phyloP scores from a whole-genome alignment of 2,329 filamentous ascomycete species.

The Neocatenulostroma microsporum region DNA sequence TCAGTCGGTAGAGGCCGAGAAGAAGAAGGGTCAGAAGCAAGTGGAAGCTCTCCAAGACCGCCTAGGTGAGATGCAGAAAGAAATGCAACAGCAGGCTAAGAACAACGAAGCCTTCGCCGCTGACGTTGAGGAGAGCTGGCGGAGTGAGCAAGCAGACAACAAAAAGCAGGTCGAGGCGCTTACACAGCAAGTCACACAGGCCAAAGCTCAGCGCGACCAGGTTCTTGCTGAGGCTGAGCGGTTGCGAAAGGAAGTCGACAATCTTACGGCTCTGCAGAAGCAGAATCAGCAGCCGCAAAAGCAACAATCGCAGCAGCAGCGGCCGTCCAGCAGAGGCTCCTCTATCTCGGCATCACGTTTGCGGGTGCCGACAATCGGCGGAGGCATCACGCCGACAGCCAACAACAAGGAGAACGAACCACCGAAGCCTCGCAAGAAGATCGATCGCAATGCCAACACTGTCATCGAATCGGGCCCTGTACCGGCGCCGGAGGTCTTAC shows the following conservation, averaged over 20 bases:
- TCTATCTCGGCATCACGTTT: not conserved
- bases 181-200: not conserved
- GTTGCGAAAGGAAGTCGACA: conserved; percentile 8
- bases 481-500: conserved; percentile 7
- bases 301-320: not conserved
- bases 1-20: conserved; percentile 4
- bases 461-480: conserved; percentile 4
- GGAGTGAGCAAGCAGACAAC: conserved; percentile 3
- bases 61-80: conserved; percentile 5
- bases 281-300: not conserved
- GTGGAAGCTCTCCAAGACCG: conserved; percentile 4
- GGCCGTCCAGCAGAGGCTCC: not conserved
- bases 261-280: not conserved
- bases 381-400: conserved; percentile 6
- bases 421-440: conserved; percentile 7
- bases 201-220: conserved; percentile 7
- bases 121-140: conserved; percentile 7
- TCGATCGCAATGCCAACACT: conserved; percentile 6
- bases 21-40: conserved; percentile 1
- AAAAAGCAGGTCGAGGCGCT: not conserved
- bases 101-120: conserved; percentile 2
- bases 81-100: conserved; percentile 2
- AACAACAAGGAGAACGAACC: conserved; percentile 12
- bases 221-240: conserved; percentile 6
- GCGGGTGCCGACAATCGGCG: not conserved